Conservation (phyloP, 2,329 filamentous ascomycete species). For the Clarireedia hainanense region DNA sequence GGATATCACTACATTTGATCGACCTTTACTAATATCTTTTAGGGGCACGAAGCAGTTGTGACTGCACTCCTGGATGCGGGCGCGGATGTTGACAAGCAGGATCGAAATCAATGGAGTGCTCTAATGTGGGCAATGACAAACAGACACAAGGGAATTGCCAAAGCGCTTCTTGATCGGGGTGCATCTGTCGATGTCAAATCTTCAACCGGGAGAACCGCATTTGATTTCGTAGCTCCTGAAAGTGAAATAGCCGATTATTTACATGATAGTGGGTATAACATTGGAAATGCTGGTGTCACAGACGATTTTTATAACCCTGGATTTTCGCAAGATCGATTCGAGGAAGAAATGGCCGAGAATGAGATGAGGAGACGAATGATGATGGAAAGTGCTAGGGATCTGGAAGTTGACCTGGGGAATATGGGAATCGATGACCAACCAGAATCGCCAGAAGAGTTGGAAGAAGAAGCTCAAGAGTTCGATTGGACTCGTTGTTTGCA, state of each 20-base stretch:
- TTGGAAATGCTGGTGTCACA: slow-evolving; percentile 68
- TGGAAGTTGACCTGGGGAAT: slow-evolving; percentile 94
- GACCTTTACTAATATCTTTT: slow-evolving; percentile 13
- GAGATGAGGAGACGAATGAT: slow-evolving; percentile 96
- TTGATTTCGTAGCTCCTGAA: slow-evolving; percentile 90
- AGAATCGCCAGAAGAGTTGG: slow-evolving; percentile 74
- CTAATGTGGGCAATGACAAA: slow-evolving; percentile 99
- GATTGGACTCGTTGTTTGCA: slow-evolving; percentile 91
- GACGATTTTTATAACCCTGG: slow-evolving; percentile 95
- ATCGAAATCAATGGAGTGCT: slow-evolving; percentile 94
- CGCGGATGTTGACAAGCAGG: slow-evolving; percentile 84
- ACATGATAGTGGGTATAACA: slow-evolving; percentile 86
- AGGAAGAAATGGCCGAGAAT: slow-evolving; percentile 95
- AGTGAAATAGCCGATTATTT: slow-evolving; percentile 96
- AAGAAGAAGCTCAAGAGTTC: slow-evolving; percentile 88
- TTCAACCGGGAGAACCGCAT: slow-evolving; percentile 84
- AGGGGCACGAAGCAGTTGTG: slow-evolving; percentile 88
- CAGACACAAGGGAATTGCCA: slow-evolving; percentile 90
- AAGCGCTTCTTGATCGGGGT: slow-evolving; percentile 82
- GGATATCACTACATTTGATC: slow-evolving; percentile 28
- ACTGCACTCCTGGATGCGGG: slow-evolving; percentile 76
- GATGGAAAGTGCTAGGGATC: slow-evolving; percentile 95
- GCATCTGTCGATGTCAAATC: slow-evolving; percentile 96
- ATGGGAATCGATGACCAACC: slow-evolving; percentile 93
- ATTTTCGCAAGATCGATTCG: slow-evolving; percentile 86